Evolutionary conservation across 1,284 basidiomycete species (phyloP).

Genomic region (Pterula multifida): DNA sequence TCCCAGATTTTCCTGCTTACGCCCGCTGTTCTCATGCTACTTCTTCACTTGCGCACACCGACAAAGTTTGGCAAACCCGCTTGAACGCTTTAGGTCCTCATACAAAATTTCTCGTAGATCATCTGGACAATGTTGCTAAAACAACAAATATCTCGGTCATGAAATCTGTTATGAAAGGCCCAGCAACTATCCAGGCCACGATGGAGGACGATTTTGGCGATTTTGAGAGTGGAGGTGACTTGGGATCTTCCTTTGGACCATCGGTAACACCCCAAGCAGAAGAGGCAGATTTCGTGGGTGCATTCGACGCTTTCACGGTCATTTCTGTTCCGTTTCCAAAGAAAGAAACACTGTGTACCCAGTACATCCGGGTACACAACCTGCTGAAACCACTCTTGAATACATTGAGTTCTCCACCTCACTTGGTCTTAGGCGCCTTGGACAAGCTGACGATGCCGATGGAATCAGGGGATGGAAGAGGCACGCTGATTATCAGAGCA

Average conservation of each 20-base stretch:
- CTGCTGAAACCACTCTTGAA: constrained; percentile 50
- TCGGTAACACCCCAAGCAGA: constrained; percentile 24
- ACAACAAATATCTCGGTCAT: constrained; percentile 9
- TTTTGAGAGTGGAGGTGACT: constrained; percentile 41
- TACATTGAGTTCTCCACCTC: constrained; percentile 41
- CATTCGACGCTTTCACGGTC: constrained; percentile 15
- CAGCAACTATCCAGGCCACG: constrained; percentile 11
- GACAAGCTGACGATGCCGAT: not conserved
- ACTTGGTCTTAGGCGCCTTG: constrained; percentile 35
- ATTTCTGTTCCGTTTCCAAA: constrained; percentile 11
- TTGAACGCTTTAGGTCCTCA: constrained; percentile 54
- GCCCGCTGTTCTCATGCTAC: constrained; percentile 56
- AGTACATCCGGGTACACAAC: constrained; percentile 54
- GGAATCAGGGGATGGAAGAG: not conserved
- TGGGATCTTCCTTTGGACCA: constrained; percentile 20
- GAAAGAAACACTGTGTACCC: constrained; percentile 21
- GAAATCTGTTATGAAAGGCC: constrained; percentile 11
- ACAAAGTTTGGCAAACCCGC: constrained; percentile 63
- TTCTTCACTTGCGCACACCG: constrained; percentile 52
- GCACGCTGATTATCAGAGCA: constrained; percentile 18
- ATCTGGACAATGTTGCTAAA: constrained; percentile 31
- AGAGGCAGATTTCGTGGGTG: constrained; percentile 48
- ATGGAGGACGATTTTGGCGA: constrained; percentile 89
- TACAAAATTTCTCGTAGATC: constrained; percentile 43
- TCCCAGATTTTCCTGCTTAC: constrained; percentile 72